These are phyloP conservation scores for Blastomyces gilchristii DNA, from an alignment of 2,329 filamentous ascomycete species.

Conservation along the genomic window DNA sequence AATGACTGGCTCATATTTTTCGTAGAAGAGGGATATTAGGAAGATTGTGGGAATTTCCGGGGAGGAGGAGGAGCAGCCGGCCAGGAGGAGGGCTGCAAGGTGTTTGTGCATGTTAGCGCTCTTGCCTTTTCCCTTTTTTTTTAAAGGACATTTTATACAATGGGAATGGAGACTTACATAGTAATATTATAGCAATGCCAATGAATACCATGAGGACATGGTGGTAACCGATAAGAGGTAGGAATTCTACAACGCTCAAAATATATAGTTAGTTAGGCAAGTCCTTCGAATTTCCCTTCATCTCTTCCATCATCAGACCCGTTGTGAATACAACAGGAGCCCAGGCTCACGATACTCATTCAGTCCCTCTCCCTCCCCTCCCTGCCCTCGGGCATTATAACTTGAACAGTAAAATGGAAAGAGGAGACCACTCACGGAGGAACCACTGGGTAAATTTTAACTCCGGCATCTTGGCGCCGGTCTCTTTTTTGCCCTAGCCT, in stretches of 20 bases:
- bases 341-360: not conserved
- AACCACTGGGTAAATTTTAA: constrained; percentile 23
- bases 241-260: constrained; percentile 36
- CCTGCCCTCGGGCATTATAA: not conserved
- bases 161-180: constrained; percentile 57
- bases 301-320: not conserved
- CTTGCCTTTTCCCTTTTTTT: not conserved
- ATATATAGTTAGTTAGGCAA: constrained; percentile 4
- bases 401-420: not conserved
- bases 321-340: not conserved
- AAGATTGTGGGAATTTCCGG: constrained; percentile 93
- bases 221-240: constrained; percentile 57
- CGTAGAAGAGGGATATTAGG: constrained; percentile 95
- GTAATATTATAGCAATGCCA: constrained; percentile 80
- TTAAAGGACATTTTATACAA: not conserved
- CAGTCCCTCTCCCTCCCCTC: not conserved
- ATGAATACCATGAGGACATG: constrained; percentile 98
- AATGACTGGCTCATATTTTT: constrained; percentile 71
- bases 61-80: constrained; percentile 93
- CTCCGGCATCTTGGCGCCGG: constrained; percentile 17
- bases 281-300: not conserved
- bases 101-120: not conserved
- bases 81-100: constrained; percentile 67
- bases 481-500: not conserved
- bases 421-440: constrained; percentile 21